A percentile compares a stretch with the other conserved stretches of the same genome.
Evolutionary conservation across 2,329 filamentous ascomycete genomes (phyloP).

Genomic region (Septoria petroselini): DNA sequence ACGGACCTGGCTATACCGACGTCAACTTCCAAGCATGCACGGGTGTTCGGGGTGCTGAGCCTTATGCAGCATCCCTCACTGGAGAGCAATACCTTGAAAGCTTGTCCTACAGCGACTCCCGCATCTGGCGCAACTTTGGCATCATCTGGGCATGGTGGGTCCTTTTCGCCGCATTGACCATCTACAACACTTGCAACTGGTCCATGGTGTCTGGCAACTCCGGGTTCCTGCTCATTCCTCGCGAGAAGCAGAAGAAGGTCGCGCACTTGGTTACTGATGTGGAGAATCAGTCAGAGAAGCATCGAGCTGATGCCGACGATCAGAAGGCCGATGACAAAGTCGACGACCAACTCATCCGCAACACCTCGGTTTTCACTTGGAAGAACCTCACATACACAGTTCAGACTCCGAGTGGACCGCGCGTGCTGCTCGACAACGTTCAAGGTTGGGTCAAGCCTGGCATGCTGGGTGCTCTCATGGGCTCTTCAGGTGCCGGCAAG

Average conservation of each 20-base stretch:
- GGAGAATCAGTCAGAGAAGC: slow-evolving; percentile 22
- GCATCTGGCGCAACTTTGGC: slow-evolving; percentile 59
- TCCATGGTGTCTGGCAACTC: slow-evolving; percentile 40
- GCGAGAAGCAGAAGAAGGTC: slow-evolving; percentile 52
- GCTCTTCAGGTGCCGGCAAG: slow-evolving; percentile 61
- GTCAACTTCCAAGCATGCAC: slow-evolving; percentile 39
- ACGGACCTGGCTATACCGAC: slow-evolving; percentile 42
- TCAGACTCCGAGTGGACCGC: slow-evolving; percentile 45
- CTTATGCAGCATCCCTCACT: slow-evolving; percentile 54
- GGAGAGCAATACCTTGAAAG: slow-evolving; percentile 61
- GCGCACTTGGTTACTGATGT: slow-evolving; percentile 24
- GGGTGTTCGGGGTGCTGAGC: slow-evolving; percentile 55
- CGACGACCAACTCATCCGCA: slow-evolving; percentile 50
- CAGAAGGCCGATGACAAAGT: slow-evolving; percentile 17
- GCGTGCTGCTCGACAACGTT: slow-evolving; percentile 56
- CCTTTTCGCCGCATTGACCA: slow-evolving; percentile 57
- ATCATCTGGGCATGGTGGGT: slow-evolving; percentile 65
- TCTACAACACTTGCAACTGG: slow-evolving; percentile 59
- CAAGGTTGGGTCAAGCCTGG: slow-evolving; percentile 74
- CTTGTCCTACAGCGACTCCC: slow-evolving; percentile 46
- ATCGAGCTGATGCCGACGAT: slow-evolving; percentile 7
- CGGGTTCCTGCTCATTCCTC: slow-evolving; percentile 56
- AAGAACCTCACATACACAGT: slow-evolving; percentile 79
- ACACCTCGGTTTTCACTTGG: slow-evolving; percentile 76
- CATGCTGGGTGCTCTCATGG: slow-evolving; percentile 76